These are phyloP conservation scores for Ophiostoma sp. DNA, from an alignment of 2,329 filamentous ascomycete species.

Conservation along the genomic window DNA sequence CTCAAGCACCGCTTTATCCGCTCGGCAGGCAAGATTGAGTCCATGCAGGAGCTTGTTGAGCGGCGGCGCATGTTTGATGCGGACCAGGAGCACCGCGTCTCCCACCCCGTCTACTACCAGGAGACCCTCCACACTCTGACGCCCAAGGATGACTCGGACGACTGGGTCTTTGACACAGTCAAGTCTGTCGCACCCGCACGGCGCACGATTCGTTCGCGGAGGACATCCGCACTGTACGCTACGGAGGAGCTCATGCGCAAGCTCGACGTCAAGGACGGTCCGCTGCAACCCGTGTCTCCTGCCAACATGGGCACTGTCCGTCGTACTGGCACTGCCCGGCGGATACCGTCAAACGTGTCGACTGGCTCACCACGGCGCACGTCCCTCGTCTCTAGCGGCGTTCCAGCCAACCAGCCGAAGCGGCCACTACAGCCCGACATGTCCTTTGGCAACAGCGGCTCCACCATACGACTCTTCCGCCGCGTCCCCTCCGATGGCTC, in stretches of 20 bases:
- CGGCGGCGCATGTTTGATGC: conserved; percentile 81
- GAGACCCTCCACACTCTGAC: conserved; percentile 79
- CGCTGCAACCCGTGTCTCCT: conserved; percentile 58
- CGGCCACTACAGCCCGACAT: conserved; percentile 85
- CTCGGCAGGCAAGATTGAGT: conserved; percentile 82
- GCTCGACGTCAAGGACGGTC: conserved; percentile 62
- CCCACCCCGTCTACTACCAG: conserved; percentile 83
- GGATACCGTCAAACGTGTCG: conserved; percentile 44
- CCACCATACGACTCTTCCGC: conserved; percentile 88
- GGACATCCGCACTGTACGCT: conserved; percentile 57
- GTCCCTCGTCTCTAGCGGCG: conserved; percentile 23
- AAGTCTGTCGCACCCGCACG: conserved; percentile 63
- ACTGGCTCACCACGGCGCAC: conserved; percentile 33
- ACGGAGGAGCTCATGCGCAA: conserved; percentile 62
- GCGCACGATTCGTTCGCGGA: conserved; percentile 50
- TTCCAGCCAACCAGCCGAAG: conserved; percentile 56
- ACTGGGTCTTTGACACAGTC: conserved; percentile 95
- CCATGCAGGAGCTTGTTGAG: conserved; percentile 81
- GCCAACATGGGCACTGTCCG: conserved; percentile 54
- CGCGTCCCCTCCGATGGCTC: conserved; percentile 74
- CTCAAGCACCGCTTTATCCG: conserved; percentile 86
- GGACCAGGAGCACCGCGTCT: conserved; percentile 65
- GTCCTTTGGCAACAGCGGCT: conserved; percentile 90
- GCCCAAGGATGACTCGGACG: conserved; percentile 69
- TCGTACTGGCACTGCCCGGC: conserved; percentile 55